Conservation (phyloP, 805 yeast species). For the Candida ipomoeae region DNA sequence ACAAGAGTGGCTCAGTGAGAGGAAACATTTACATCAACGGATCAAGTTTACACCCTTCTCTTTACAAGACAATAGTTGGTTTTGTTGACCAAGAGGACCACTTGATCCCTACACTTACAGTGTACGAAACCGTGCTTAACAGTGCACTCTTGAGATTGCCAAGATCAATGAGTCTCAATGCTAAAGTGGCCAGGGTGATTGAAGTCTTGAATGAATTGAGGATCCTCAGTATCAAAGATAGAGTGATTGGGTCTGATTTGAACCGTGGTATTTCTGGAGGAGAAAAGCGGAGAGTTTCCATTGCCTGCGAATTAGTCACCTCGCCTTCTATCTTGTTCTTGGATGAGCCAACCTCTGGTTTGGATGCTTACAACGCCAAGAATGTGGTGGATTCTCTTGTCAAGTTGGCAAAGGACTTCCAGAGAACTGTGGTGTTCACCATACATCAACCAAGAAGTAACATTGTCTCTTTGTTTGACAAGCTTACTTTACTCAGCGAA, state of each 20-base stretch:
- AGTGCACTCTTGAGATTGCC: constrained; percentile 90
- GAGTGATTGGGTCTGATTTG: constrained; percentile 83
- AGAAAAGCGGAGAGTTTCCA: constrained; percentile 86
- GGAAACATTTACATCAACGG: constrained; percentile 84
- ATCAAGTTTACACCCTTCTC: constrained; percentile 35
- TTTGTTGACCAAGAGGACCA: constrained; percentile 96
- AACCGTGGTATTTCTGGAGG: constrained; percentile 93
- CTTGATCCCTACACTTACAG: constrained; percentile 87
- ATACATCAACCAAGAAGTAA: constrained; percentile 97
- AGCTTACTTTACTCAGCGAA: constrained; percentile 71
- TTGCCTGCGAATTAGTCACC: constrained; percentile 90
- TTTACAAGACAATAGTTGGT: constrained; percentile 70
- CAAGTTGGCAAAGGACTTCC: constrained; percentile 70
- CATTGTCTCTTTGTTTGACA: constrained; percentile 87
- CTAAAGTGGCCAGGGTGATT: constrained; percentile 73
- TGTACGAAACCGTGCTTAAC: constrained; percentile 89
- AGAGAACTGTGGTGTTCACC: constrained; percentile 86
- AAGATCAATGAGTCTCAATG: constrained; percentile 61
- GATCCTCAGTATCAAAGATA: constrained; percentile 76
- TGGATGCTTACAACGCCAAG: constrained; percentile 89
- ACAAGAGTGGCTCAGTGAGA: constrained; percentile 64
- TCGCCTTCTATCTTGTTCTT: constrained; percentile 78
- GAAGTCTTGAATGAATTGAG: constrained; percentile 85
- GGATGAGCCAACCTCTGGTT: constrained; percentile 94
- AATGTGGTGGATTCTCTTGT: constrained; percentile 86